Percentiles rank a stretch among this genome's conserved stretches.
These are phyloP conservation scores for Fusarium succisae DNA, from an alignment of 2,329 filamentous ascomycete species.

Conservation along the genomic window DNA sequence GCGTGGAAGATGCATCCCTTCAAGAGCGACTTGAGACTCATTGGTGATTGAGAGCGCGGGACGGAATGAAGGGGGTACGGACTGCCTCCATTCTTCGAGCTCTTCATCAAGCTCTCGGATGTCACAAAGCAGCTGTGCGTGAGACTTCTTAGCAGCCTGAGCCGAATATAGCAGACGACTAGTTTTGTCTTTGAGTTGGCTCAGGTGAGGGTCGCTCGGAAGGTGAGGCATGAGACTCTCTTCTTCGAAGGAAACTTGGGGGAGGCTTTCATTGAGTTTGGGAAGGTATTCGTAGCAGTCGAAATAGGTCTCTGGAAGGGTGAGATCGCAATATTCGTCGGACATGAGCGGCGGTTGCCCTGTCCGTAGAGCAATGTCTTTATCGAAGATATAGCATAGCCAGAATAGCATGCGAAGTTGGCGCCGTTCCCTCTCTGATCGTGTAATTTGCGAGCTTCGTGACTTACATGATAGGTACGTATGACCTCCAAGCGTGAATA, in stretches of 20 bases:
- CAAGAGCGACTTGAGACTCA: slow-evolving; percentile 40
- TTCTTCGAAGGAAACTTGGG: not conserved
- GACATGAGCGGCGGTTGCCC: slow-evolving; percentile 63
- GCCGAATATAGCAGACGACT: slow-evolving; percentile 60
- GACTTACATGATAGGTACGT: slow-evolving; percentile 30
- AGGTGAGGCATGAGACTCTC: slow-evolving; percentile 45
- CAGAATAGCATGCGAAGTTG: slow-evolving; percentile 60
- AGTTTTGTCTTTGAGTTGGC: slow-evolving; percentile 61
- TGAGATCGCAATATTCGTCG: slow-evolving; percentile 47
- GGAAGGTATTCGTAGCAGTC: slow-evolving; percentile 32
- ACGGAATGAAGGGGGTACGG: slow-evolving; percentile 55
- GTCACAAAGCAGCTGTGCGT: slow-evolving; percentile 62
- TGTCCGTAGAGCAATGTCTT: slow-evolving; percentile 63
- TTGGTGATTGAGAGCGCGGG: slow-evolving; percentile 56
- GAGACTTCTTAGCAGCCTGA: slow-evolving; percentile 57
- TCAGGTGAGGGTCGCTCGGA: slow-evolving; percentile 59
- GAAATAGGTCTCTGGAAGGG: slow-evolving; percentile 38
- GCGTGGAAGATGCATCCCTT: slow-evolving; percentile 41
- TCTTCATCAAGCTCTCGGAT: slow-evolving; percentile 67
- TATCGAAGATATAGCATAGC: slow-evolving; percentile 64
- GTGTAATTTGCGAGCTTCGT: slow-evolving; percentile 16
- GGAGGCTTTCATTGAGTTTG: not conserved
- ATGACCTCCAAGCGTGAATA: slow-evolving; percentile 61
- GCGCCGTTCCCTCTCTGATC: slow-evolving; percentile 42
- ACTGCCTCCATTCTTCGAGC: slow-evolving; percentile 63